Evolutionary conservation across 2,329 filamentous ascomycete species (phyloP).

Genomic region (Epichloe uncinata): DNA sequence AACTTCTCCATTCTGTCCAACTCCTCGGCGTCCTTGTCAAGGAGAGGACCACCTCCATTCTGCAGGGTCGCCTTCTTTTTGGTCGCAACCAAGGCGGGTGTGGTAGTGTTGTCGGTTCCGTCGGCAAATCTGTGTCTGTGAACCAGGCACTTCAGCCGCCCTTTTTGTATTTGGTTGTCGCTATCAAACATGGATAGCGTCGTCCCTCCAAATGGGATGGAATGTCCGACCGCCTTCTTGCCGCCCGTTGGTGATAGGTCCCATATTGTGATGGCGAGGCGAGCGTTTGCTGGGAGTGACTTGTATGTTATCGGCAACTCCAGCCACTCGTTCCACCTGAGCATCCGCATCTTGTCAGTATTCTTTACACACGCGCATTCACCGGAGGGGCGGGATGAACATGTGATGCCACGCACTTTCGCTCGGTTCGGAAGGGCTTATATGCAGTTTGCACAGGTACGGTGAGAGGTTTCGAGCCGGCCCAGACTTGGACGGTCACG

Average conservation of each 20-base stretch:
- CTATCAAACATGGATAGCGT: slow-evolving; percentile 86
- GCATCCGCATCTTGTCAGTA: not conserved
- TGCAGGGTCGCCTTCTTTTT: slow-evolving; percentile 39
- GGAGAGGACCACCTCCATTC: slow-evolving; percentile 33
- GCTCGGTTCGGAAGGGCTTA: slow-evolving; percentile 69
- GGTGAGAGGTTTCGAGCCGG: slow-evolving; percentile 86
- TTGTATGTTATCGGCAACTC: slow-evolving; percentile 75
- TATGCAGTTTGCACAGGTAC: slow-evolving; percentile 88
- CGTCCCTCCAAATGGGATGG: slow-evolving; percentile 86
- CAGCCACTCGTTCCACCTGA: slow-evolving; percentile 92
- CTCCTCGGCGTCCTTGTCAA: slow-evolving; percentile 67
- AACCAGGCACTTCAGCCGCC: slow-evolving; percentile 79
- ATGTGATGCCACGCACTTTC: slow-evolving; percentile 31
- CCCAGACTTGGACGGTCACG: slow-evolving; percentile 86
- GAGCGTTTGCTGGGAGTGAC: slow-evolving; percentile 66
- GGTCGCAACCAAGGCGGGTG: slow-evolving; percentile 51
- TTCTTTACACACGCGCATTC: not conserved
- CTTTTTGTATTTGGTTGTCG: slow-evolving; percentile 83
- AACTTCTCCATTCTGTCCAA: slow-evolving; percentile 78
- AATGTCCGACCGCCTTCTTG: slow-evolving; percentile 56
- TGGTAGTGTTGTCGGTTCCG: slow-evolving; percentile 66
- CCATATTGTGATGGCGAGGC: slow-evolving; percentile 89
- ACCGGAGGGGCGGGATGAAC: not conserved
- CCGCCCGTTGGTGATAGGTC: slow-evolving; percentile 74
- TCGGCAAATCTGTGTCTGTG: slow-evolving; percentile 76